A percentile compares a stretch with the other conserved stretches of the same genome.
These are phyloP conservation scores for Rhinocladiella mackenziei DNA, from an alignment of 2,329 filamentous ascomycete species.

Conservation along the genomic window DNA sequence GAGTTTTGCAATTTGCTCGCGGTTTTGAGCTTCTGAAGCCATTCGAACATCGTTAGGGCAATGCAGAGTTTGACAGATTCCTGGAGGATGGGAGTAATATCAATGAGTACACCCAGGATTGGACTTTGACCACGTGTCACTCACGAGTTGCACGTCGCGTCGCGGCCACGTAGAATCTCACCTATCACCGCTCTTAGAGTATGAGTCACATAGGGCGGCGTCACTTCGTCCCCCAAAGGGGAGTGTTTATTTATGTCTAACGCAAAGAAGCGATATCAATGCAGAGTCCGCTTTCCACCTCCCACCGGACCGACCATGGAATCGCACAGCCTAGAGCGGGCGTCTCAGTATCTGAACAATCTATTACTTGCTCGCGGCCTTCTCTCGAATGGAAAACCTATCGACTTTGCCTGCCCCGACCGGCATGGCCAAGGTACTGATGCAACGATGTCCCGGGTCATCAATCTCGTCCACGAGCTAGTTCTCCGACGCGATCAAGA, in stretches of 20 bases:
- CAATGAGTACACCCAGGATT: too few relatives aligned
- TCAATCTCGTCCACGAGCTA: constrained; percentile 90
- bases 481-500: constrained; percentile 88
- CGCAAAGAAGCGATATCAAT: too few relatives aligned
- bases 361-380: constrained; percentile 61
- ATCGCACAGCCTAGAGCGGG: constrained; percentile 48
- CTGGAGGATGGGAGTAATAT: too few relatives aligned
- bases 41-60: too few relatives aligned
- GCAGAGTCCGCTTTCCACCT: too few relatives aligned
- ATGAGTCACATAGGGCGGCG: too few relatives aligned
- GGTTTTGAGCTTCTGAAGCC: neutral
- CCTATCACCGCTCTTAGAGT: too few relatives aligned
- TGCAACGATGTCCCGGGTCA: constrained; percentile 76
- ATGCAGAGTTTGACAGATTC: too few relatives aligned
- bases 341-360: constrained; percentile 63
- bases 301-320: constrained; percentile 16
- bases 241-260: constrained; percentile 21
- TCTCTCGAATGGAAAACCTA: constrained; percentile 52
- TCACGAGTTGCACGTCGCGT: too few relatives aligned
- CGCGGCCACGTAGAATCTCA: too few relatives aligned
- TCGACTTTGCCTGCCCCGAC: constrained; percentile 77
- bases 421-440: constrained; percentile 56
- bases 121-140: too few relatives aligned
- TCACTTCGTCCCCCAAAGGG: too few relatives aligned
- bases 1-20: constrained; percentile 1